Evolutionary conservation across 2,329 filamentous ascomycete species (phyloP).

Genomic region (Pseudogymnoascus sp.): DNA sequence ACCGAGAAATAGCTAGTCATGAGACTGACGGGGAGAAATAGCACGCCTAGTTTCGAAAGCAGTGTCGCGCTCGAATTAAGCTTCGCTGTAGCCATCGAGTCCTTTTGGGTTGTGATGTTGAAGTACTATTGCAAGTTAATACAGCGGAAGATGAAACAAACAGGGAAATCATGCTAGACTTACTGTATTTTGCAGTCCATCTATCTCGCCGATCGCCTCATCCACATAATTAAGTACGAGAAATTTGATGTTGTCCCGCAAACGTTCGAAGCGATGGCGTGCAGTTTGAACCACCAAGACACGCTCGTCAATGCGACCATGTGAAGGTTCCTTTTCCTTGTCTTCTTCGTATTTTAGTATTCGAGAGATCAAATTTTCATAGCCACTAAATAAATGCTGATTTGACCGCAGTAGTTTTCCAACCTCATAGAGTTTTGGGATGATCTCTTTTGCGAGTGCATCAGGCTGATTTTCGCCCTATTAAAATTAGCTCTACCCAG

Average conservation of each 20-base stretch:
- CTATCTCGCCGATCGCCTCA: slow-evolving; percentile 62
- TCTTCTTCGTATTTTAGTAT: slow-evolving; percentile 36
- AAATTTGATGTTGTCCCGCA: slow-evolving; percentile 52
- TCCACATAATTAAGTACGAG: slow-evolving; percentile 57
- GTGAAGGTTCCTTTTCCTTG: background rate
- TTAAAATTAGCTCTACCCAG: slow-evolving; percentile 15
- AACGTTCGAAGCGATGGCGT: slow-evolving; percentile 50
- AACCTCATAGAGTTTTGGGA: slow-evolving; percentile 51
- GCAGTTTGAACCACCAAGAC: slow-evolving; percentile 40
- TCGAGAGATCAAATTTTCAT: slow-evolving; percentile 54
- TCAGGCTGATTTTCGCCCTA: slow-evolving; percentile 31
- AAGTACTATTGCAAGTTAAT: slow-evolving; percentile 52
- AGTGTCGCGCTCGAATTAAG: slow-evolving; percentile 66
- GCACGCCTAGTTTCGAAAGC: slow-evolving; percentile 66
- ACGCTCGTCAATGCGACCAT: slow-evolving; percentile 33
- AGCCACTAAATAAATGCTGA: slow-evolving; percentile 54
- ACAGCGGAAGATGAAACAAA: background rate
- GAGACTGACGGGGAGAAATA: slow-evolving; percentile 68
- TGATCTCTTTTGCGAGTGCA: slow-evolving; percentile 44
- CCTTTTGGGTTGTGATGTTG: slow-evolving; percentile 69
- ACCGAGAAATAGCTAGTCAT: slow-evolving; percentile 71
- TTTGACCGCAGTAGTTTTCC: slow-evolving; percentile 55
- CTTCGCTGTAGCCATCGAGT: slow-evolving; percentile 64
- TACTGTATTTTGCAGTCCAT: slow-evolving; percentile 62
- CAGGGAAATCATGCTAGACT: background rate